These are phyloP conservation scores for Penicillium sclerotigenum DNA, from an alignment of 2,329 filamentous ascomycete genomes.

Conservation along the genomic window DNA sequence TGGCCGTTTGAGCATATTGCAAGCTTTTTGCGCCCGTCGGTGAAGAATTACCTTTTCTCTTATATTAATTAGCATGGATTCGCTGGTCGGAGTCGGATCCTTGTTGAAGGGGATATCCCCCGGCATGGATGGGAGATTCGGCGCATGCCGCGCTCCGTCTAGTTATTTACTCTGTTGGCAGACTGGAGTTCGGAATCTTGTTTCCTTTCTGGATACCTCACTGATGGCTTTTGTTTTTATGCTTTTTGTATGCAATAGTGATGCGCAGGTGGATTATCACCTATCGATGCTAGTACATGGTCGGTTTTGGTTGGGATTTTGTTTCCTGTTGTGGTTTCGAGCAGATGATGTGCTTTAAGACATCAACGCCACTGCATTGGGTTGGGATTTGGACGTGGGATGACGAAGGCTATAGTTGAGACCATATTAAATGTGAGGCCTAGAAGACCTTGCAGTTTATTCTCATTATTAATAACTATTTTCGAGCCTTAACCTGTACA, in stretches of 20 bases:
- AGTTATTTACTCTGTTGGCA: not conserved
- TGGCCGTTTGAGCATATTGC: not conserved
- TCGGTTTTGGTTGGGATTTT: not conserved
- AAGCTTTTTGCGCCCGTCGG: not conserved
- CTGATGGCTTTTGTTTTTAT: not conserved
- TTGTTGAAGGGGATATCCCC: not conserved
- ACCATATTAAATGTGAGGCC: not conserved
- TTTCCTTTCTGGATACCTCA: not conserved
- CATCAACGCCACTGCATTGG: not conserved
- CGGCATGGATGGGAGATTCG: not conserved
- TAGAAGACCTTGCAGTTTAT: not conserved
- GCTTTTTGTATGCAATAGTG: not conserved
- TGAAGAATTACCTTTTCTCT: not conserved
- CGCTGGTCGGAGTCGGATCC: not conserved
- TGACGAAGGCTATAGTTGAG: not conserved
- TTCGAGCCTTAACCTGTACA: not conserved
- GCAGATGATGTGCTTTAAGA: not conserved
- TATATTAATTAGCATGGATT: not conserved
- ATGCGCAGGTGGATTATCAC: not conserved
- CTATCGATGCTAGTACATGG: not conserved
- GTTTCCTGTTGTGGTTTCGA: not conserved
- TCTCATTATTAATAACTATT: not conserved
- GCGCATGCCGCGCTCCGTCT: not conserved
- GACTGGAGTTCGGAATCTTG: not conserved
- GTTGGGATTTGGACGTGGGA: not conserved